Evolutionary conservation across 1,139 yeast species (phyloP).

Genomic region (Citeromyces siamensis): DNA sequence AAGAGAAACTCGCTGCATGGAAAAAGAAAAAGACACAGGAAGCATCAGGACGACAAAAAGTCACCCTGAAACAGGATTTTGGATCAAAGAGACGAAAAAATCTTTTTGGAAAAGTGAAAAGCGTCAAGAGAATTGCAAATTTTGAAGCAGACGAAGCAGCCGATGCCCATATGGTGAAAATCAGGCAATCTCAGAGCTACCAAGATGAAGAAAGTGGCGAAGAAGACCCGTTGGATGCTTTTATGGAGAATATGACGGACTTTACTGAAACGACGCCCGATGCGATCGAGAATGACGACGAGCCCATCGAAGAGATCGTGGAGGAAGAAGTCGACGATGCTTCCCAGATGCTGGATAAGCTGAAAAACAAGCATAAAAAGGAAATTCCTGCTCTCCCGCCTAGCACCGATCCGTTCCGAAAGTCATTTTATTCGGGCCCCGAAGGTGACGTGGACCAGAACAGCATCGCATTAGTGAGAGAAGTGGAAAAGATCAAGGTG

Average conservation of each 20-base stretch:
- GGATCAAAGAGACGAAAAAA: slow-evolving; percentile 12
- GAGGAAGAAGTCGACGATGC: slow-evolving; percentile 3
- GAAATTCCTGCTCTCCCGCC: slow-evolving; percentile 29
- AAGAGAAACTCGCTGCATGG: slow-evolving; percentile 26
- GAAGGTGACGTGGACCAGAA: slow-evolving; percentile 37
- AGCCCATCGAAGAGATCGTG: slow-evolving; percentile 6
- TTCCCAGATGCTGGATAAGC: slow-evolving; percentile 3
- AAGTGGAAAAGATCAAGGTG: slow-evolving; percentile 51
- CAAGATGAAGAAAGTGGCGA: slow-evolving; percentile 11
- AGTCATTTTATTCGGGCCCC: slow-evolving; percentile 54
- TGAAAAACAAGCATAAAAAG: slow-evolving; percentile 17
- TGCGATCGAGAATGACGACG: slow-evolving; percentile 10
- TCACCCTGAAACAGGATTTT: slow-evolving; percentile 7
- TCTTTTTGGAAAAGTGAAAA: slow-evolving; percentile 6
- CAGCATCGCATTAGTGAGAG: slow-evolving; percentile 25
- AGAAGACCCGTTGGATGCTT: slow-evolving; percentile 26
- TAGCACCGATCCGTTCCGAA: slow-evolving; percentile 41
- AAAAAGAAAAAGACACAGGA: slow-evolving; percentile 24
- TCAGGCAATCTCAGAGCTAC: background rate
- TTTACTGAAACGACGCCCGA: slow-evolving; percentile 8
- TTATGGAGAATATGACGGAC: slow-evolving; percentile 14
- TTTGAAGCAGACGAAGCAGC: background rate
- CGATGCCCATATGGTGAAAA: background rate
- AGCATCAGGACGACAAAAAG: slow-evolving; percentile 13
- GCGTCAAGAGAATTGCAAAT: slow-evolving; percentile 1